Evolutionary conservation across 257 asterid species (phyloP), one percentile per base, ranked within the genome.

Genomic region (Gentiana straminea): DNA sequence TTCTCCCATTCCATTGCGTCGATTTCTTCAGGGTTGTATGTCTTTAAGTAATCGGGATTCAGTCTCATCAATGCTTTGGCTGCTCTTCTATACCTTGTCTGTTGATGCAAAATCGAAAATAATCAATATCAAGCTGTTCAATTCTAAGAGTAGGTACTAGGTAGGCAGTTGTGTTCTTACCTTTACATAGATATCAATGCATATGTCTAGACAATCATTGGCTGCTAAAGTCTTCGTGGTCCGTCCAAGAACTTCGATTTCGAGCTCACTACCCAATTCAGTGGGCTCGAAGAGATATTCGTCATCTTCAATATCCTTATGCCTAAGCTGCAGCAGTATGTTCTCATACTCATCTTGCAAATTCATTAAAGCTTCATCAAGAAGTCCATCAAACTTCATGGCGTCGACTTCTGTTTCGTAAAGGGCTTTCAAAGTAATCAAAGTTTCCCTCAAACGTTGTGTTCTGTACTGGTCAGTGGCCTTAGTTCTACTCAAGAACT

Each of bases 331-430:
- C 66, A 64, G 68, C 82, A 82, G 46, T 64, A 87, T 60, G 7
- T 81, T 74, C 75, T 87, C 96, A 63, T 62, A 75, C 74, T 87
- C 96, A 67, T 87, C 96, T 69, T 84, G 94, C 83, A 87, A 64
- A 74, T 80, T 82, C 84, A 82, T 43, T 76, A 87, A 54, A 5
- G 90, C 96, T 48, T 82, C 93, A 60, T 87, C 96, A 61, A 82
- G 64, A 64, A 84, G 33, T 51, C 96, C 94, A 59, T 87, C 94
- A 48, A 82, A 82, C 32, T 78, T 80, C 86, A 87, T 80, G 0
- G 81, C 67, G 56, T 87, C 96, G 52, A 84, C 82, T 78, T 87
- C 93, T 9, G 83, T 64, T 64, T 82, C 93, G 33, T 77, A 74
- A 7, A 87, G 70, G 2, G 86, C 85, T 75, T 75, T 82, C 4